Evolutionary conservation across 495 filamentous ascomycete species (phyloP), one percentile per base, ranked within the genome.

Genomic region (Lindgomyces ingoldianus): DNA sequence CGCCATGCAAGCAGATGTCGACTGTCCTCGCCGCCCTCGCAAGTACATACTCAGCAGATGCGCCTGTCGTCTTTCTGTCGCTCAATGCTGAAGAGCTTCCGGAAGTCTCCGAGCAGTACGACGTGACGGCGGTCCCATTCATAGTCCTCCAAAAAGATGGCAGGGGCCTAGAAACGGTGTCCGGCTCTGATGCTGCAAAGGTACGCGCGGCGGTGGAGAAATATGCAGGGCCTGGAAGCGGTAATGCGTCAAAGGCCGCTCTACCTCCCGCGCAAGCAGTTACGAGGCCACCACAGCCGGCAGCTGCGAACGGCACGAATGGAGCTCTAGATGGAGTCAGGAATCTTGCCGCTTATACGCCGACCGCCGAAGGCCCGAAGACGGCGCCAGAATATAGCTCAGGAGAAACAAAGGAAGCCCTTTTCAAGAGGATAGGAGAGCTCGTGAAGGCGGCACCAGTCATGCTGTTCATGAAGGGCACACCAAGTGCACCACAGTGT

Each of bases 401-500:
- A 11, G 76, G 78, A 9, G 81, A 87, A 72, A 64, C 45, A 30
- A 89, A 91, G 79, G 89, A 94, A 74, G 89, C 91, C 50, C 80
- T 98, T 36, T 84, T 88, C 65, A 84, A 85, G 62, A 81, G 94
- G 39, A 82, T 99, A 11, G 79, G 73, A 8, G 85, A 91, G 54
- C 80, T 98, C 36, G 92, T 97, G 51, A 94, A 89, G 76, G 94
- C 95, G 3, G 94, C 95, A 27, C 91, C 92, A 2, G 93, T 98
- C 19, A 97, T 98, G 94, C 82, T 98, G 57, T 98, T 98, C 79
- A 91, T 91, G 87, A 91, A 91, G 75, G 90, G 94, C 33, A 96
- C 95, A 1, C 94, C 94, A 0, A 90, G 86, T 67, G 82, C 85
- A 58, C 94, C 94, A 6, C 91, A 97, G 77, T 98, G 94, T 74